A percentile compares a stretch with the other conserved stretches of the same genome.
These are phyloP conservation scores for Panellus pusillus DNA, from an alignment of 768 basidiomycete genomes.

Conservation along the genomic window DNA sequence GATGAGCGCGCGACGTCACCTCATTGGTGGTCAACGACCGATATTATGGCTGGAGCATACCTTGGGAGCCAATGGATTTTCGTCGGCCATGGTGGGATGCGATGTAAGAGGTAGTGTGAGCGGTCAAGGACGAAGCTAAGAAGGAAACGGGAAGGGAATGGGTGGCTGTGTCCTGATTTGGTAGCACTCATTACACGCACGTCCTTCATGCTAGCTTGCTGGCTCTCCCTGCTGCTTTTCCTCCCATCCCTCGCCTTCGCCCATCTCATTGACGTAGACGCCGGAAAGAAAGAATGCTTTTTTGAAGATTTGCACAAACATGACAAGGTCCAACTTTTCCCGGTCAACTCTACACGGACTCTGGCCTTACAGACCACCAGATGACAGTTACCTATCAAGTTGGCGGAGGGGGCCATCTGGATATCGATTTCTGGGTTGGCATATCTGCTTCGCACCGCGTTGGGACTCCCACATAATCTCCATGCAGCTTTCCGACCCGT, in stretches of 20 bases:
- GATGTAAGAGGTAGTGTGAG: slow-evolving; percentile 12
- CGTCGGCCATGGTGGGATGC: slow-evolving; percentile 51
- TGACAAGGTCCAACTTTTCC: slow-evolving; percentile 65
- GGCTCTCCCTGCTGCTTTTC: slow-evolving; percentile 42
- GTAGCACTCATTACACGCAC: not conserved
- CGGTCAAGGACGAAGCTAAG: slow-evolving; percentile 13
- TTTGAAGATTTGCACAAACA: slow-evolving; percentile 91
- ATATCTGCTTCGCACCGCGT: not conserved
- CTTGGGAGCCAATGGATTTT: slow-evolving; percentile 70
- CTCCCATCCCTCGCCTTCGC: slow-evolving; percentile 46
- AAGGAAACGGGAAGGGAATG: not conserved
- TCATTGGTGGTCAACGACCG: not conserved
- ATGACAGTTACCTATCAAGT: slow-evolving; percentile 99
- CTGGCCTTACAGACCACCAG: slow-evolving; percentile 39
- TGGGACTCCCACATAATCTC: slow-evolving; percentile 7
- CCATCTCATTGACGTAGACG: slow-evolving; percentile 73
- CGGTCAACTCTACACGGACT: not conserved
- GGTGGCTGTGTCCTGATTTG: slow-evolving; percentile 2
- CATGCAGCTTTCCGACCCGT: slow-evolving; percentile 77
- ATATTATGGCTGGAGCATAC: slow-evolving; percentile 41
- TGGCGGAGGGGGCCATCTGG: slow-evolving; percentile 92
- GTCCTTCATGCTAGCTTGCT: slow-evolving; percentile 24
- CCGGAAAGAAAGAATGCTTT: slow-evolving; percentile 90
- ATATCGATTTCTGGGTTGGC: slow-evolving; percentile 95
- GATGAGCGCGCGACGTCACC: slow-evolving; percentile 1